These are phyloP conservation scores for Hypoxylon sp. DNA, from an alignment of 2,329 filamentous ascomycete genomes.

Conservation along the genomic window DNA sequence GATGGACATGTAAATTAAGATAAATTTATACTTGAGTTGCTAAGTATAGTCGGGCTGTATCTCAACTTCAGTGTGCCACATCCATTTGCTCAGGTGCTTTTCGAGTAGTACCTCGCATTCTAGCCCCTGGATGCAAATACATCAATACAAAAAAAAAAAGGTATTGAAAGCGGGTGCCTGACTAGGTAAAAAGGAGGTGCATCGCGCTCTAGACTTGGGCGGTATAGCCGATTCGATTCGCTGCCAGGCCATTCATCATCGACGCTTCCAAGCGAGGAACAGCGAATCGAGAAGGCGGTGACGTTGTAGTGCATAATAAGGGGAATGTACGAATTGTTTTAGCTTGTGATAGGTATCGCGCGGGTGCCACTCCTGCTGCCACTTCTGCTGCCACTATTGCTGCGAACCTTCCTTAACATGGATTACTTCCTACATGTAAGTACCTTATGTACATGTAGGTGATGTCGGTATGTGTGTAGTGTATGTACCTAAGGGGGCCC, in stretches of 20 bases:
- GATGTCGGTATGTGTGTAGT: no score
- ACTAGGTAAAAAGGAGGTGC: slow-evolving; percentile 40
- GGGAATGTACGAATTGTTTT: slow-evolving; percentile 15
- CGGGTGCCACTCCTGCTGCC: slow-evolving; percentile 1
- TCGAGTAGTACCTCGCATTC: not conserved
- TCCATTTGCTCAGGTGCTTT: not conserved
- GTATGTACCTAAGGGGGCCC: not conserved
- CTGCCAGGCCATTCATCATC: slow-evolving; percentile 23
- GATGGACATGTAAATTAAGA: slow-evolving; percentile 1
- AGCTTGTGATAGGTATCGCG: slow-evolving; percentile 21
- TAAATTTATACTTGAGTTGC: not conserved
- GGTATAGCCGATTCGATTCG: slow-evolving; percentile 40
- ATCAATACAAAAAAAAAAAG: not conserved
- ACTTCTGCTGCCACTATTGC: not conserved
- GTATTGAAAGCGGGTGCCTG: slow-evolving; percentile 33
- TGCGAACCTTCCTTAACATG: slow-evolving; percentile 8
- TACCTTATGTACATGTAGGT: no score
- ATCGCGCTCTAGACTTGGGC: slow-evolving; percentile 35
- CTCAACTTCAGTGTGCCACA: not conserved
- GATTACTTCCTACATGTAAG: not conserved
- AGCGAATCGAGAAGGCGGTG: slow-evolving; percentile 38
- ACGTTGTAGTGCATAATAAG: slow-evolving; percentile 44
- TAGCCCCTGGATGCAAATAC: slow-evolving; percentile 14
- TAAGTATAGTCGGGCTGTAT: slow-evolving; percentile 6
- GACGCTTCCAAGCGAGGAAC: slow-evolving; percentile 22